A percentile compares a stretch with the other conserved stretches of the same genome.
These are phyloP conservation scores for Pleomassaria siparia DNA, from an alignment of 2,329 filamentous ascomycete genomes.

Conservation along the genomic window DNA sequence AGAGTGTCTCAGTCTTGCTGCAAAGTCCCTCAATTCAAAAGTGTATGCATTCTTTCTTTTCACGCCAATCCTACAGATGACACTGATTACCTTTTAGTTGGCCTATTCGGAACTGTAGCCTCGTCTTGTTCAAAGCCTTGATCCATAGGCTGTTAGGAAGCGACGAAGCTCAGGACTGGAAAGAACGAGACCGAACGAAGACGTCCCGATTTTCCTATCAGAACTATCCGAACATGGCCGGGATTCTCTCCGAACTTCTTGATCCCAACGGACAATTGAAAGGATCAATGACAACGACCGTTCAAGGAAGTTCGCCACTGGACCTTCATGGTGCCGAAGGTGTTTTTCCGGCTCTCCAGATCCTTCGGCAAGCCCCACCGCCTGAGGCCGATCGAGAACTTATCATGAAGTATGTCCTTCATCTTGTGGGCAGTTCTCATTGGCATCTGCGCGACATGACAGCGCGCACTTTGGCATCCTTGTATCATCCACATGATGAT, in stretches of 20 bases:
- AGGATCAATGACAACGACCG: slow-evolving; percentile 23
- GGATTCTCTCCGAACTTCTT: slow-evolving; percentile 65
- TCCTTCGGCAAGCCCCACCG: slow-evolving; percentile 71
- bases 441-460: slow-evolving; percentile 85
- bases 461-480: slow-evolving; percentile 63
- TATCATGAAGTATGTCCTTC: slow-evolving; percentile 60
- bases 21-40: slow-evolving; percentile 73
- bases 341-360: slow-evolving; percentile 81
- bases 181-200: slow-evolving; percentile 46
- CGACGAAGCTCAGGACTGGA: slow-evolving; percentile 64
- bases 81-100: slow-evolving; percentile 57
- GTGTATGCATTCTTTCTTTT: slow-evolving; percentile 55
- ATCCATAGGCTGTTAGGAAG: slow-evolving; percentile 78
- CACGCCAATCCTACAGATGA: neutral
- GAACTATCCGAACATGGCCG: slow-evolving; percentile 66
- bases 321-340: slow-evolving; percentile 57
- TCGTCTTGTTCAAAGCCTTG: slow-evolving; percentile 84
- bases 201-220: slow-evolving; percentile 66
- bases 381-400: slow-evolving; percentile 58
- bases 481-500: slow-evolving; percentile 30
- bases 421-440: slow-evolving; percentile 67
- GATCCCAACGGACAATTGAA: slow-evolving; percentile 30
- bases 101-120: slow-evolving; percentile 91
- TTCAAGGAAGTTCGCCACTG: slow-evolving; percentile 27
- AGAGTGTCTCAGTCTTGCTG: slow-evolving; percentile 75